A percentile compares a stretch with the other conserved stretches of the same genome.
phyloP scores from a whole-genome alignment of 106 monocot genomes.

The Acorus calamus region DNA sequence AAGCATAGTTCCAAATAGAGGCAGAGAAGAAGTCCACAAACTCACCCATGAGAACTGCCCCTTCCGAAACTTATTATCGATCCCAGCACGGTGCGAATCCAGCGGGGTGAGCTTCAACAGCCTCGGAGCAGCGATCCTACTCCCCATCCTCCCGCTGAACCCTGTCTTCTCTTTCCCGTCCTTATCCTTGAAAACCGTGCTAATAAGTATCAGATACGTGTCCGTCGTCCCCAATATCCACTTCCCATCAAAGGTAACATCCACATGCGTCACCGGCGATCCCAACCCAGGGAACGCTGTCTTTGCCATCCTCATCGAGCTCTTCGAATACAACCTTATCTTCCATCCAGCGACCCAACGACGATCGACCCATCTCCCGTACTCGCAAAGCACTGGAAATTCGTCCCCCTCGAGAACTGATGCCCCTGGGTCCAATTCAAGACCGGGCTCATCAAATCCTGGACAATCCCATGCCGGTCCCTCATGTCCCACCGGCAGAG shows the following conservation, averaged over 20 bases:
- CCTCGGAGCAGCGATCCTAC: constrained; percentile 77
- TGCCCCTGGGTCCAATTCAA: constrained; percentile 90
- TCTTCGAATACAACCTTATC: constrained; percentile 73
- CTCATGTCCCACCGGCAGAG: constrained; percentile 92
- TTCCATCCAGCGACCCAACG: constrained; percentile 84
- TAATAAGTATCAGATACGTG: constrained; percentile 75
- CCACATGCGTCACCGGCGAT: constrained; percentile 70
- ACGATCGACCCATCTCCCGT: constrained; percentile 87
- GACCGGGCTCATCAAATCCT: constrained; percentile 48
- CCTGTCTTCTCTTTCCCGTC: constrained; percentile 90
- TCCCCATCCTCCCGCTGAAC: constrained; percentile 78
- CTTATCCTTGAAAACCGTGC: constrained; percentile 71
- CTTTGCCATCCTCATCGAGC: constrained; percentile 95
- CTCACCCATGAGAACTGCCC: constrained; percentile 93
- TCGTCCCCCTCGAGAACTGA: constrained; percentile 77
- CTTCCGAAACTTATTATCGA: constrained; percentile 55
- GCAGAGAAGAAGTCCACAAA: background rate
- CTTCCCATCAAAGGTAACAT: constrained; percentile 89
- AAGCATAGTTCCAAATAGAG: no score
- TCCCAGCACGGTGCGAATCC: constrained; percentile 64
- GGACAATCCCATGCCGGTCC: constrained; percentile 66
- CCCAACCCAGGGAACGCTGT: constrained; percentile 86
- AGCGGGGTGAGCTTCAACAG: constrained; percentile 80
- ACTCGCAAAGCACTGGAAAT: constrained; percentile 87
- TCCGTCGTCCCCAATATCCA: constrained; percentile 88